Conservation (phyloP, 2,329 filamentous ascomycete species). For the Claviceps maximensis region DNA sequence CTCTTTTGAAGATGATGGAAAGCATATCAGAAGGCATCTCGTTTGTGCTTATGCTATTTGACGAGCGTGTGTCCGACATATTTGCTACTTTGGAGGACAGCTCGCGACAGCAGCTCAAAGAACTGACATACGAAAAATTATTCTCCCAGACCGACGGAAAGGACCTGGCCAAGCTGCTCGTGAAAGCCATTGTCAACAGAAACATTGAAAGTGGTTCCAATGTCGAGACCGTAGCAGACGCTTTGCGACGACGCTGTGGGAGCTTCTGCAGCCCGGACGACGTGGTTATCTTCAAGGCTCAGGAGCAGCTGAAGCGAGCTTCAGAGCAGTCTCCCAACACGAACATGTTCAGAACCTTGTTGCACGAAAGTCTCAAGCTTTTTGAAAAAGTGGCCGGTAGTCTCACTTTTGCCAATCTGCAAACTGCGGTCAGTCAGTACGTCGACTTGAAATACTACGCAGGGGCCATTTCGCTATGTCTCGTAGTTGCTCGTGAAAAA, state of each 20-base stretch:
- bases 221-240: constrained; percentile 92
- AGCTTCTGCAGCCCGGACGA: constrained; percentile 97
- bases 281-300: constrained; percentile 95
- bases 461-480: constrained; percentile 76
- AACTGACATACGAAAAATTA: constrained; percentile 75
- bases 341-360: constrained; percentile 61
- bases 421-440: constrained; percentile 67
- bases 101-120: constrained; percentile 54
- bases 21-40: constrained; percentile 94
- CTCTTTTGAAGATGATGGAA: constrained; percentile 70
- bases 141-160: constrained; percentile 71
- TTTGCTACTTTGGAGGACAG: constrained; percentile 60
- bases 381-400: constrained; percentile 82
- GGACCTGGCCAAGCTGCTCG: constrained; percentile 82
- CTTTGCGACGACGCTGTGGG: constrained; percentile 79
- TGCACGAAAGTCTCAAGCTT: constrained; percentile 78
- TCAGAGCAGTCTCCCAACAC: constrained; percentile 63
- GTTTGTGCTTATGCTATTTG: constrained; percentile 87
- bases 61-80: constrained; percentile 85
- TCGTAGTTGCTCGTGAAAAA: constrained; percentile 69
- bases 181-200: constrained; percentile 95
- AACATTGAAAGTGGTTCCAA: constrained; percentile 96
- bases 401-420: constrained; percentile 67
- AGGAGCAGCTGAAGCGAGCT: constrained; percentile 84
- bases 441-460: constrained; percentile 78